Evolutionary conservation across 2,329 filamentous ascomycete species (phyloP), one percentile per base, ranked within the genome.

Genomic region (Talaromyces islandicus): DNA sequence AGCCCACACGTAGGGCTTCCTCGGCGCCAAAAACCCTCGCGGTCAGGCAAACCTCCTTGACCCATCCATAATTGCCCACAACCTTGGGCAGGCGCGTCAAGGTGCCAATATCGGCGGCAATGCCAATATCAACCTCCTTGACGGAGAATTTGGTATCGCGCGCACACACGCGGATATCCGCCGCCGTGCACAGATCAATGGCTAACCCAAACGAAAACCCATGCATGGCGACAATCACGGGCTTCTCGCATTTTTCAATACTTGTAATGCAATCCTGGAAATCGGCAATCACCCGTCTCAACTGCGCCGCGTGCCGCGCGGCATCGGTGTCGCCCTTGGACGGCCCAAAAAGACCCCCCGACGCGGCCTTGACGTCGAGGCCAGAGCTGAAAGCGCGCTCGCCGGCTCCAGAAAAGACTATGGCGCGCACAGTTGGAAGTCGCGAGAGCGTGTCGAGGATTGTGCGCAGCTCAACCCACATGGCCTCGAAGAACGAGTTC

Each of bases 211-310:
- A 86, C 3, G 87, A 83, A 66, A 92, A 85, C 46, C 88, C 92
- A 68, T 96, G 90, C 65, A 96, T 76, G 21, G 91, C 87, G 56
- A 85, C 88, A 61, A 97, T 89, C 35, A 97, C 90, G 62, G 91
- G 91, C 77, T 97, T 97, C 77, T 94, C 90, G 75, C 93, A 97
- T 66, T 83, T 86, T 73, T 97, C 93, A 57, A 96, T 78, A 14
- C 86, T 83, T 1, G 81, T 82, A 63, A 99, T 86, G 68, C 87
- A 89, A 56, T 83, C 82, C 75, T 99, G 94, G 73, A 97, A 95
- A 64, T 91, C 86, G 62, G 82, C 75, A 60, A 97, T 87, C 71
- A 91, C 83, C 32, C 86, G 82, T 54, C 90, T 83, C 55, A 92
- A 68, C 4, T 69, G 68, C 38, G 81, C 80, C 0, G 89, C 88